Base-by-base conservation (phyloP, 345 rosid genomes). In the Heritiera littoralis region DNA sequence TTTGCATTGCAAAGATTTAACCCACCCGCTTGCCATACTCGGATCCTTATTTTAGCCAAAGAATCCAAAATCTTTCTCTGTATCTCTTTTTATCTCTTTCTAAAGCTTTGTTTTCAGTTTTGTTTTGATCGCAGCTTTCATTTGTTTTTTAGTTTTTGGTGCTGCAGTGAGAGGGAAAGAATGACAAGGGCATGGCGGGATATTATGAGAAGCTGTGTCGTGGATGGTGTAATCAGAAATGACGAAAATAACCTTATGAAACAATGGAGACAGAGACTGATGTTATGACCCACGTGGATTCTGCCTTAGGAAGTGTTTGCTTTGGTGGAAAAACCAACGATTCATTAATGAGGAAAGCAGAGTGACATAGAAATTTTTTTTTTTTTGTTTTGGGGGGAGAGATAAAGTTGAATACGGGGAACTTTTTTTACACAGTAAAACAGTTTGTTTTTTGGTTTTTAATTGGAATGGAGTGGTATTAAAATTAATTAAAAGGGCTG, bases 1-100 rank as follows among this genome's bases (percentile, higher is more conserved):
- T 80, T 90, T 96, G 90, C 99, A 96, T 63, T 94, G 98, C 61
- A 93, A 75, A 2, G 98, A 94, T 80, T 94, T 96, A 67, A 96
- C 90, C 99, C 99, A 96, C 70, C 91, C 86, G 66, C 86, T 80
- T 41, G 97, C 94, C 98, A 92, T 94, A 49, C 46, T 54, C 77
- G 65, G 75, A 79, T 70, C 76, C 69, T 60, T 38, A 38, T 49
- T 35, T 4, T 4, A 41, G 72, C 48, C 78, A 23, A 74, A 75
- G 38, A 72, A n/a, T 17, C 60, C 38, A 18, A 14, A 3, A 43
- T 23, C 23, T 1, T 40, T 23, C 56, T 60, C 38, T 20, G 4
- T 23, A 23, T 7, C 28, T 11, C 14, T 9, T 51, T 46, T 71
- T 58, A 38, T 78, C 84, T 85, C 81, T 79, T 80, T 75, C 80